phyloP scores from a whole-genome alignment of 1,284 basidiomycete species.

The Chiua sp. region DNA sequence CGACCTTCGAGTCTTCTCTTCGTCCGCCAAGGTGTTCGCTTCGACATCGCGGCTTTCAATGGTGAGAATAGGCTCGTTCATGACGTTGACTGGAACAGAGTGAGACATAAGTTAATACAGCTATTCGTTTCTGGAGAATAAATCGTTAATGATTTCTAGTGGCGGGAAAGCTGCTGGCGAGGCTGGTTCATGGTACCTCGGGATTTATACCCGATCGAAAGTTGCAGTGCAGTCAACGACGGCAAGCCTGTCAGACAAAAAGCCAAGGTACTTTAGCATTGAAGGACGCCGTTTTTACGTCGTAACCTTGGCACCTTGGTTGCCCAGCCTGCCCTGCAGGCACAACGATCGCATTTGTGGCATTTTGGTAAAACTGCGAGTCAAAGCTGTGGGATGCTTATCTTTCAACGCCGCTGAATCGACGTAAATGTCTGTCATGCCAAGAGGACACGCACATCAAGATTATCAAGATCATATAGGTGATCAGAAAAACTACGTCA shows the following conservation, averaged over 20 bases:
- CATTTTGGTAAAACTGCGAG: not conserved
- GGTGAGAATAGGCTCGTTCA: not conserved
- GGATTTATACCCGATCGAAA: slow-evolving; percentile 19
- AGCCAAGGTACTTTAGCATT: slow-evolving; percentile 16
- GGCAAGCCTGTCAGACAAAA: slow-evolving; percentile 12
- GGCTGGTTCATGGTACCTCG: not conserved
- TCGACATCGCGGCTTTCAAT: slow-evolving; percentile 17
- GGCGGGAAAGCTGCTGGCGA: not conserved
- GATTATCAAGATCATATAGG: not conserved
- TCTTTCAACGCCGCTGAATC: slow-evolving; percentile 1
- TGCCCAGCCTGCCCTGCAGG: not conserved
- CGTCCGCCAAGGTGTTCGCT: not conserved
- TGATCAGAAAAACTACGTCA: not conserved
- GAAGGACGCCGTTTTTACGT: slow-evolving; percentile 12
- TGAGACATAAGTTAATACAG: not conserved
- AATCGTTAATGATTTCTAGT: not conserved
- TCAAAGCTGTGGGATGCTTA: not conserved
- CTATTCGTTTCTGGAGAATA: not conserved
- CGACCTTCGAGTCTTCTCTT: slow-evolving; percentile 17
- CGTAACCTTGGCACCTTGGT: not conserved
- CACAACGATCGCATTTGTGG: not conserved
- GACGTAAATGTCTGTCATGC: not conserved
- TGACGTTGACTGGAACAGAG: not conserved
- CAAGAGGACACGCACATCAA: not conserved
- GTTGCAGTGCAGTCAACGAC: slow-evolving; percentile 11